Conservation (phyloP, 371 early-diverging fungal genomes). For the Mortierella polycephala region DNA sequence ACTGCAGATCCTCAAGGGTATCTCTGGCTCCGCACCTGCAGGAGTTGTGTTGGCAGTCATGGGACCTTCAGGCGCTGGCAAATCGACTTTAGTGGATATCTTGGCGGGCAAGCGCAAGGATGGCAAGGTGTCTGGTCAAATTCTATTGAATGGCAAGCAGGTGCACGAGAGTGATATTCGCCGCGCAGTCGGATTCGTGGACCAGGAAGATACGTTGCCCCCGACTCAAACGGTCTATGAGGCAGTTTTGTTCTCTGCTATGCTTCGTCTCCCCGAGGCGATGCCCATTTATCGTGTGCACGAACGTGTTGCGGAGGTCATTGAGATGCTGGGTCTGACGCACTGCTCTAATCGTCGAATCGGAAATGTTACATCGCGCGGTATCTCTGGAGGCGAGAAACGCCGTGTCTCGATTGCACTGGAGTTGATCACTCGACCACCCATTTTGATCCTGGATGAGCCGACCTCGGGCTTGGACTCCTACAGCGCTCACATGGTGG, state of each 20-base stretch:
- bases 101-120: conserved; percentile 75
- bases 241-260: conserved; percentile 82
- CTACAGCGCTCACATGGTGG: conserved; percentile 71
- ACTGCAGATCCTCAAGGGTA: conserved; percentile 50
- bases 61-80: conserved; percentile 80
- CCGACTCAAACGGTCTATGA: conserved; percentile 87
- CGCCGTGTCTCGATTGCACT: conserved; percentile 88
- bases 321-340: conserved; percentile 81
- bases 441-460: conserved; percentile 92
- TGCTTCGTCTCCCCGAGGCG: conserved; percentile 78
- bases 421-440: conserved; percentile 88
- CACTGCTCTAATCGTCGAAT: conserved; percentile 82
- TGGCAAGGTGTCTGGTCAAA: conserved; percentile 68
- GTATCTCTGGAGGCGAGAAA: conserved; percentile 86
- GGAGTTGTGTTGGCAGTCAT: conserved; percentile 68
- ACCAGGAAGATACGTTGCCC: conserved; percentile 89
- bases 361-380: conserved; percentile 79
- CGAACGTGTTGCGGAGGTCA: conserved; percentile 76
- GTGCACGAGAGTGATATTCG: conserved; percentile 67
- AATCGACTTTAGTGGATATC: conserved; percentile 77
- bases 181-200: conserved; percentile 80
- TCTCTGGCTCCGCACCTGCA: conserved; percentile 48
- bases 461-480: conserved; percentile 93
- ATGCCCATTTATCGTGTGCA: conserved; percentile 68
- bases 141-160: conserved; percentile 74